A percentile compares a stretch with the other conserved stretches of the same genome.
Conservation (phyloP, 1,284 basidiomycete genomes). For the Earliella scabrosa region DNA sequence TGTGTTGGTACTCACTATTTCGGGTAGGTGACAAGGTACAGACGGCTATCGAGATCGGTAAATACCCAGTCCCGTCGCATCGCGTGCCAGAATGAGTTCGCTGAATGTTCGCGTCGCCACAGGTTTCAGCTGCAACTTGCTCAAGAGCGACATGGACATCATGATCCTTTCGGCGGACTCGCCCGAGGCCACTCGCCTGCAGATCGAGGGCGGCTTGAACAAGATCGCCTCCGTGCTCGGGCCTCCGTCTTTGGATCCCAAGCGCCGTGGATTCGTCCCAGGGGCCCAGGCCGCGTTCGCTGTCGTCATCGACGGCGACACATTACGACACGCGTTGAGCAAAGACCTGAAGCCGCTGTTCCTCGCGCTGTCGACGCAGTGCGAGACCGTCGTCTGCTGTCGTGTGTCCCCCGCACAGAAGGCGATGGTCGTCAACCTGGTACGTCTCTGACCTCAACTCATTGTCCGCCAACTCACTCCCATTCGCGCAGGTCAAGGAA, state of each 20-base stretch:
- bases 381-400: slow-evolving; percentile 97
- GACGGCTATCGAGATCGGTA: slow-evolving; percentile 94
- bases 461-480: neutral
- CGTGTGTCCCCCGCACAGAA: slow-evolving; percentile 97
- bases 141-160: slow-evolving; percentile 92
- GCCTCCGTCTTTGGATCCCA: slow-evolving; percentile 59
- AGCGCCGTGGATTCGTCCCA: slow-evolving; percentile 69
- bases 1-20: slow-evolving; percentile 12
- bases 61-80: neutral
- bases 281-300: slow-evolving; percentile 81
- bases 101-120: neutral
- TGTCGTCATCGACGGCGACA: slow-evolving; percentile 97
- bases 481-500: slow-evolving; percentile 78
- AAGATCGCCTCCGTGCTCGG: slow-evolving; percentile 87
- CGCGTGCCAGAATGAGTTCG: slow-evolving; percentile 1
- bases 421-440: slow-evolving; percentile 92
- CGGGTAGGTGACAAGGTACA: slow-evolving; percentile 90
- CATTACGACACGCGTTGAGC: slow-evolving; percentile 81
- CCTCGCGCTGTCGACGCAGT: slow-evolving; percentile 92
- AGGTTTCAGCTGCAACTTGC: slow-evolving; percentile 88
- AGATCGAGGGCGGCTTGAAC: slow-evolving; percentile 93
- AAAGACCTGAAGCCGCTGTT: slow-evolving; percentile 85
- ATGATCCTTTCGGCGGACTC: slow-evolving; percentile 95
- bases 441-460: slow-evolving; percentile 40
- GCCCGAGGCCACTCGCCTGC: slow-evolving; percentile 74